Conservation (phyloP, 805 yeast species). For the Metschnikowia lunata region DNA sequence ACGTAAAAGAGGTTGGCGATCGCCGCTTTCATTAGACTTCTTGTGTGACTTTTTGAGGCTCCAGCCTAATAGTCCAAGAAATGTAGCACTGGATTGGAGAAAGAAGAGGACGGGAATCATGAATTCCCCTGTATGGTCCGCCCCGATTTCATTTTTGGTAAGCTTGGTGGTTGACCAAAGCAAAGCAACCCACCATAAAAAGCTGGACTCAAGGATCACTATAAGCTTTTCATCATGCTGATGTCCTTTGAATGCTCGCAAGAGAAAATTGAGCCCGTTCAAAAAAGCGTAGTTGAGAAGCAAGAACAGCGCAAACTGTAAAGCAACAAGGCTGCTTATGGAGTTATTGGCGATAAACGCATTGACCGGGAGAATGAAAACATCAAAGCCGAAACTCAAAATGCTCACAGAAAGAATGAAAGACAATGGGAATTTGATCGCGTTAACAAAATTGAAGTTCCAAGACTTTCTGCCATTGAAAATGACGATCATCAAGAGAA, state of each 20-base stretch:
- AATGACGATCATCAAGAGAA: slow-evolving; percentile 45
- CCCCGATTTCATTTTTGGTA: slow-evolving; percentile 35
- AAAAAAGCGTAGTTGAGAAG: slow-evolving; percentile 55
- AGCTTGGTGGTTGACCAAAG: slow-evolving; percentile 45
- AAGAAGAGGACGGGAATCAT: slow-evolving; percentile 43
- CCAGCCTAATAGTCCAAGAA: slow-evolving; percentile 53
- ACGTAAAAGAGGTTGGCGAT: slow-evolving; percentile 30
- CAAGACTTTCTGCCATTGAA: slow-evolving; percentile 45
- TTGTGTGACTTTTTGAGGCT: slow-evolving; percentile 21
- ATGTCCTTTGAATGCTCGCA: slow-evolving; percentile 28
- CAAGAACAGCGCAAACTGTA: slow-evolving; percentile 45
- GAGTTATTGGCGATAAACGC: slow-evolving; percentile 39
- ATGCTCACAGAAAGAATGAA: slow-evolving; percentile 36
- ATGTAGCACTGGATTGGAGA: slow-evolving; percentile 43
- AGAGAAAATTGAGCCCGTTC: slow-evolving; percentile 37
- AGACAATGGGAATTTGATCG: slow-evolving; percentile 54
- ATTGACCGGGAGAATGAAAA: slow-evolving; percentile 20
- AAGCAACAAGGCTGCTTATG: slow-evolving; percentile 30
- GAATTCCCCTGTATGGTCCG: slow-evolving; percentile 53
- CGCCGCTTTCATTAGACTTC: slow-evolving; percentile 16
- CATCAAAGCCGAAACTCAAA: slow-evolving; percentile 22
- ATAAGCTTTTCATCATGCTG: slow-evolving; percentile 53
- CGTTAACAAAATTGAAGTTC: slow-evolving; percentile 38
- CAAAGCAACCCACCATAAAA: slow-evolving; percentile 54
- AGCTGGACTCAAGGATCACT: slow-evolving; percentile 49